phyloP scores from a whole-genome alignment of 2,329 filamentous ascomycete species.

The Seiridium cupressi region DNA sequence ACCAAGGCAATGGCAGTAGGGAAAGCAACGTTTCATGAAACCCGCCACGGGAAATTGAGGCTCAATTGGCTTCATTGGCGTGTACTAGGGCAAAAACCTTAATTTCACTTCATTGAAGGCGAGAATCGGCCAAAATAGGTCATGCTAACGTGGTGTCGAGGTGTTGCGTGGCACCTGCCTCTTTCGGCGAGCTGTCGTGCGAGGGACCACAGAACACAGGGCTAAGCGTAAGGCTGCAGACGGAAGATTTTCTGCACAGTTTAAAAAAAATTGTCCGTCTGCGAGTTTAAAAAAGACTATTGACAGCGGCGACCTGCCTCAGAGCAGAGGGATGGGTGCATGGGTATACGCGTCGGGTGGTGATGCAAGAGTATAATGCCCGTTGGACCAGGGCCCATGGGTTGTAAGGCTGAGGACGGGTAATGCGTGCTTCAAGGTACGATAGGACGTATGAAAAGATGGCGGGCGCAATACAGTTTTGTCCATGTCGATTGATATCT shows the following conservation, averaged over 20 bases:
- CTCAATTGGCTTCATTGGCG: not conserved
- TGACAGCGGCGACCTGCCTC: too few species aligned
- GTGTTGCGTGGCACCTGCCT: conserved; percentile 7
- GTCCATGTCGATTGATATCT: too few species aligned
- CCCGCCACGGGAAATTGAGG: not conserved
- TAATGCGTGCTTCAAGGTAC: too few species aligned
- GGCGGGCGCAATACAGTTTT: too few species aligned
- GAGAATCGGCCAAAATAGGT: not conserved
- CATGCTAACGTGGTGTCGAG: not conserved
- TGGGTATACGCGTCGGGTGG: not conserved
- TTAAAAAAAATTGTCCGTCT: not conserved
- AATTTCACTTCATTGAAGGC: conserved; percentile 1
- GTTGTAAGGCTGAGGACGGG: not conserved
- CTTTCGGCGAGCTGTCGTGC: not conserved
- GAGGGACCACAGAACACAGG: not conserved
- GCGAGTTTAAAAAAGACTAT: too few species aligned
- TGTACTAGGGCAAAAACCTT: not conserved
- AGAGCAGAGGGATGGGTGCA: too few species aligned
- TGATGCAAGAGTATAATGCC: not conserved
- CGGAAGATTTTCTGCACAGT: not conserved
- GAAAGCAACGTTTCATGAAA: not conserved
- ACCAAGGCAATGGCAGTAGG: not conserved
- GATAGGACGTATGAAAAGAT: too few species aligned
- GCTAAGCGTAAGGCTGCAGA: not conserved
- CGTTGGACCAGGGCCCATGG: not conserved